phyloP scores from a whole-genome alignment of 148 eudicot species.

The Chenopodium album region DNA sequence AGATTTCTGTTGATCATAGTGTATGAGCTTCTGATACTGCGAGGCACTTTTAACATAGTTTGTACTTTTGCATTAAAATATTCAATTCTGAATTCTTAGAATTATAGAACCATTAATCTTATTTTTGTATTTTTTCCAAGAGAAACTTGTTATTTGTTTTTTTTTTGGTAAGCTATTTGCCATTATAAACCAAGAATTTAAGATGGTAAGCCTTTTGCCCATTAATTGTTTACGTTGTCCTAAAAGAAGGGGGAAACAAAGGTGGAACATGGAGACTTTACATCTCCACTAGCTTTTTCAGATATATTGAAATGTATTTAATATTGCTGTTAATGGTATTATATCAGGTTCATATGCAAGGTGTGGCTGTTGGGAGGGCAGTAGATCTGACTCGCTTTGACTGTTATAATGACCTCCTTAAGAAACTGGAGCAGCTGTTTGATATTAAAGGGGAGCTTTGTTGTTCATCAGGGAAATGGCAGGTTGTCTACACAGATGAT shows the following conservation, averaged over 20 bases:
- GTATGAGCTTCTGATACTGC: too few species aligned
- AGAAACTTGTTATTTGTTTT: too few species aligned
- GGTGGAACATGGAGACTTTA: neutral
- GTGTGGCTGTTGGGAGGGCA: slow-evolving; percentile 90
- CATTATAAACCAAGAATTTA: neutral
- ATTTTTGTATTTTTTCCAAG: too few species aligned
- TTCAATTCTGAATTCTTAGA: too few species aligned
- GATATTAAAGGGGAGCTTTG: slow-evolving; percentile 74
- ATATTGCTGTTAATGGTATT: neutral
- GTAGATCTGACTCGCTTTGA: slow-evolving; percentile 70
- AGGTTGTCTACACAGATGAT: slow-evolving; percentile 84
- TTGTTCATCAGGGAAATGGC: slow-evolving; percentile 73
- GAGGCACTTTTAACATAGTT: too few species aligned
- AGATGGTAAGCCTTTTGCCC: neutral
- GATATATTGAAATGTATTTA: neutral
- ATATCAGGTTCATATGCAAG: slow-evolving; percentile 93
- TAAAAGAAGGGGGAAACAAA: neutral
- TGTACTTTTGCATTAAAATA: too few species aligned
- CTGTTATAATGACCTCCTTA: slow-evolving; percentile 68
- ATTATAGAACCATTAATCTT: too few species aligned
- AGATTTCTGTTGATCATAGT: too few species aligned
- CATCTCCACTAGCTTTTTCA: neutral
- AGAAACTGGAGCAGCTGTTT: slow-evolving; percentile 79
- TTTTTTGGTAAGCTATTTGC: too few species aligned
- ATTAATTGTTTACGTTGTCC: neutral